Percentiles rank a stretch among this genome's conserved stretches.
Conservation (phyloP, 75 land plant genomes). For the Sequoia sempervirens region DNA sequence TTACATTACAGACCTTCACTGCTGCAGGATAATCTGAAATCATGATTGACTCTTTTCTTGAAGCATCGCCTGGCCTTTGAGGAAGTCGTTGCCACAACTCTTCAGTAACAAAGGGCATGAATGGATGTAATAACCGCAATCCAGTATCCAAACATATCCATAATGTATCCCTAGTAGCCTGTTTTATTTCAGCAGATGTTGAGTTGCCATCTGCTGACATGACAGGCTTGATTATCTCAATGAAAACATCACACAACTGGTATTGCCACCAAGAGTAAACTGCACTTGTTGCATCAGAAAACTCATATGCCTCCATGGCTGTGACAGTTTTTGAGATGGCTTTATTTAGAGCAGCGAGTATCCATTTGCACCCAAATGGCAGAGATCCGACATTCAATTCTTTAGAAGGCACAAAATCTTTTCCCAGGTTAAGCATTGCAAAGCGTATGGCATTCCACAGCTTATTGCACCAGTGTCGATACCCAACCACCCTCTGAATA, state of each 20-base stretch:
- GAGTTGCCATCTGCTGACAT: constrained; percentile 21
- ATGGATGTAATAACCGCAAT: constrained; percentile 86
- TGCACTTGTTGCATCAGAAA: constrained; percentile 67
- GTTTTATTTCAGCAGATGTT: constrained; percentile 26
- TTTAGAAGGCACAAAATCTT: constrained; percentile 49
- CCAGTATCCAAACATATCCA: constrained; percentile 92
- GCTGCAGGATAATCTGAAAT: constrained; percentile 67
- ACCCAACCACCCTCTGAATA: constrained; percentile 80
- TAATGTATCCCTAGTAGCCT: constrained; percentile 54
- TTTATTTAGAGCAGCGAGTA: constrained; percentile 68
- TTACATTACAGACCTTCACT: constrained; percentile 27
- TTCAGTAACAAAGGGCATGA: constrained; percentile 95
- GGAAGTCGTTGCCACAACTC: constrained; percentile 98
- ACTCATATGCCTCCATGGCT: constrained; percentile 54
- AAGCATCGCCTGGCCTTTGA: constrained; percentile 14
- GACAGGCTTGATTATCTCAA: constrained; percentile 81
- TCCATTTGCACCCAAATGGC: constrained; percentile 86
- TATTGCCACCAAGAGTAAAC: constrained; percentile 90
- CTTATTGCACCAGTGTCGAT: constrained; percentile 97
- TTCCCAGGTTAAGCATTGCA: constrained; percentile 82
- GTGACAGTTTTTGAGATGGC: constrained; percentile 59
- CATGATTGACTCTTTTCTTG: constrained; percentile 64
- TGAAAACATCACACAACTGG: constrained; percentile 86
- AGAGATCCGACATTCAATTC: constrained; percentile 24
- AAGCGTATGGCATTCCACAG: constrained; percentile 91